Percentiles rank a stretch among this genome's conserved stretches.
These are phyloP conservation scores for Pleurotus tuoliensis DNA, from an alignment of 768 basidiomycete species.

Conservation along the genomic window DNA sequence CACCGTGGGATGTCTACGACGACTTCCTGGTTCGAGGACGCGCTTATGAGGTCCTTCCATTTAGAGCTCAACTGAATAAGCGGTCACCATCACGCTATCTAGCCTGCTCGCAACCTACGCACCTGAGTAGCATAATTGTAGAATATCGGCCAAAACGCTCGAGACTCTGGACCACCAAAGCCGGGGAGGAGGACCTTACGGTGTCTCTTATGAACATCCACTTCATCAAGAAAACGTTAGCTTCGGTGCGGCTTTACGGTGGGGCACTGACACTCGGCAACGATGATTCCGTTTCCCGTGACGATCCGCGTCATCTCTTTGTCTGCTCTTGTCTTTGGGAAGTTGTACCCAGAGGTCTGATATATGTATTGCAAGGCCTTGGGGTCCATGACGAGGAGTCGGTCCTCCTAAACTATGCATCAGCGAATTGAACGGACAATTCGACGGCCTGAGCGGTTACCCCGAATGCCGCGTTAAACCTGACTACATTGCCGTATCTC, in stretches of 20 bases:
- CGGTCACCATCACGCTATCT: background rate
- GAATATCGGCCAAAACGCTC: constrained; percentile 37
- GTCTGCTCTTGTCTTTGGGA: constrained; percentile 34
- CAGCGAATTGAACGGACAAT: background rate
- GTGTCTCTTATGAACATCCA: constrained; percentile 42
- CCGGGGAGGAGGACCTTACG: constrained; percentile 43
- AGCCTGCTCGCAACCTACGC: background rate
- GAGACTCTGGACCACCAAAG: constrained; percentile 41
- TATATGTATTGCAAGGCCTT: constrained; percentile 45
- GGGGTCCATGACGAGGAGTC: constrained; percentile 44
- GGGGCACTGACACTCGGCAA: constrained; percentile 33
- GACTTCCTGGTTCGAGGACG: constrained; percentile 22
- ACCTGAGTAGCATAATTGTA: constrained; percentile 31
- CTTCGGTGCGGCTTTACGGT: constrained; percentile 3
- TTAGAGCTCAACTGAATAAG: constrained; percentile 28
- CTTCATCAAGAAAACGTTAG: constrained; percentile 2
- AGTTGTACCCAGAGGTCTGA: constrained; percentile 39
- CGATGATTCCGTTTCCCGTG: constrained; percentile 32
- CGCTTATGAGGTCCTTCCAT: constrained; percentile 34
- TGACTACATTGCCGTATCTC: constrained; percentile 37
- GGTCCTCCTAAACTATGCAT: constrained; percentile 30
- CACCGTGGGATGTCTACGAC: constrained; percentile 32
- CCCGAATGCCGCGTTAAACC: constrained; percentile 34
- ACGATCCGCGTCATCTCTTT: constrained; percentile 30
- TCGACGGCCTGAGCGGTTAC: constrained; percentile 19